phyloP scores from a whole-genome alignment of 768 basidiomycete genomes.

The Hirschioporus abietinus region DNA sequence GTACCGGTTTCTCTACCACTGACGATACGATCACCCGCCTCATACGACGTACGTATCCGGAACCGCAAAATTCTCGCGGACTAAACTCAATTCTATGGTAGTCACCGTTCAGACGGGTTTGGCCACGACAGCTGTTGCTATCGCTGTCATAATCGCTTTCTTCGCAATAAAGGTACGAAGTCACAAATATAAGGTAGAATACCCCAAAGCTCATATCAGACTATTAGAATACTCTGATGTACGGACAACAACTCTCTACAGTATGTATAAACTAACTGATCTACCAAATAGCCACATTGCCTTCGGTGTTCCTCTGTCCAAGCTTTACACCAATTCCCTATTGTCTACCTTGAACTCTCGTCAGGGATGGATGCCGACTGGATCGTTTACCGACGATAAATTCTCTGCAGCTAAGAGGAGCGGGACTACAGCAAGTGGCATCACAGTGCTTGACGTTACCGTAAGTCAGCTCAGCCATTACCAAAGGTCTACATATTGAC shows the following conservation, averaged over 20 bases:
- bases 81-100: conserved; percentile 10
- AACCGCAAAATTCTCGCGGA: background rate
- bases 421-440: no score
- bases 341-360: no score
- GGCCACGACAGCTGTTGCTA: conserved; percentile 28
- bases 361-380: no score
- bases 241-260: background rate
- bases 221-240: background rate
- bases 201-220: background rate
- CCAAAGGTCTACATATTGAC: no score
- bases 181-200: background rate
- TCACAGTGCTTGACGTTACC: no score
- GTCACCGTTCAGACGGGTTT: conserved; percentile 35
- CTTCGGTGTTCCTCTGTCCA: background rate
- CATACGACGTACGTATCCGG: conserved; percentile 28
- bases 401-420: no score
- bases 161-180: conserved; percentile 14
- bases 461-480: no score
- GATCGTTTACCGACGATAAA: no score
- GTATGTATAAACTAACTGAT: background rate
- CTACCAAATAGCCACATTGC: background rate
- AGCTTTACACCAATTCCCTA: no score
- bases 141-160: conserved; percentile 29
- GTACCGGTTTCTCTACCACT: conserved; percentile 35
- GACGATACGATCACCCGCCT: conserved; percentile 39